phyloP scores from a whole-genome alignment of 2,329 filamentous ascomycete genomes.

The Xylaria sp. region DNA sequence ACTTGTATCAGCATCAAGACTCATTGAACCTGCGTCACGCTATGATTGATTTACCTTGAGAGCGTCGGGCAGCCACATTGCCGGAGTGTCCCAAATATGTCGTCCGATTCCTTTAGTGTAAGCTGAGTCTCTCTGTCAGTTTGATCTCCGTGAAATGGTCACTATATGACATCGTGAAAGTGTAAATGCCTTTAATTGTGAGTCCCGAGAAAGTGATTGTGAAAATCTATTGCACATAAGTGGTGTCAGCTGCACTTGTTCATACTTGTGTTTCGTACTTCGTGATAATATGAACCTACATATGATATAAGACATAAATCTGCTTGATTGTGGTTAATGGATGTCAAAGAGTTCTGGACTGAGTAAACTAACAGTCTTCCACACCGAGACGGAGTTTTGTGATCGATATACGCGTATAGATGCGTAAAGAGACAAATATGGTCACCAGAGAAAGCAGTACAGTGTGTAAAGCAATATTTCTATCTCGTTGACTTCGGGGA shows the following conservation, averaged over 20 bases:
- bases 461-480: slow-evolving; percentile 9
- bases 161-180: too few relatives aligned
- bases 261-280: neutral
- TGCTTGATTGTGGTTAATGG: neutral
- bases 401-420: neutral
- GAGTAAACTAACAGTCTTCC: neutral
- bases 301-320: neutral
- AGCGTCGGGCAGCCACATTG: neutral
- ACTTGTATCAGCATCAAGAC: neutral
- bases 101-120: neutral
- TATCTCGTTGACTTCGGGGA: slow-evolving; percentile 5
- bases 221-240: neutral
- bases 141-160: too few relatives aligned
- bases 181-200: too few relatives aligned
- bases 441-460: slow-evolving; percentile 3
- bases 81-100: slow-evolving; percentile 3
- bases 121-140: neutral
- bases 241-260: neutral
- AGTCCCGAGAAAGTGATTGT: too few relatives aligned
- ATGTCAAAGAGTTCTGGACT: neutral
- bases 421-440: neutral
- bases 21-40: neutral
- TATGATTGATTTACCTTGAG: neutral
- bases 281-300: neutral
- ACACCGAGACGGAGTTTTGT: neutral